Evolutionary conservation across 1,284 basidiomycete species (phyloP), one percentile per base, ranked within the genome.

Genomic region (Malassezia dermatis): DNA sequence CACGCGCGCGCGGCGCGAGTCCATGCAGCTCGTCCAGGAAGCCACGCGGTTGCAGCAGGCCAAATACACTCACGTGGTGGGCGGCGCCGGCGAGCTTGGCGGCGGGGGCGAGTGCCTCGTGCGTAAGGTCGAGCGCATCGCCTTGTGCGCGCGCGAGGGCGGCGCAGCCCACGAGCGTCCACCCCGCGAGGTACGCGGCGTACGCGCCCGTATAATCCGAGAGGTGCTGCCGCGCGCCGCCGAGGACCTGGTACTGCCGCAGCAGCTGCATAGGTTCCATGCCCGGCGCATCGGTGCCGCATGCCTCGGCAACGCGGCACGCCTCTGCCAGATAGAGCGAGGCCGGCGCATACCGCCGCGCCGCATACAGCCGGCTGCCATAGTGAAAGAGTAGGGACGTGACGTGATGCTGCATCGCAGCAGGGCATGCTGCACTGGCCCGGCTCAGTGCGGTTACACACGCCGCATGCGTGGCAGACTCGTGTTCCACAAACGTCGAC

Each of bases 291-390:
- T 17, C 27, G 3, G 23, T 8, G 2, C 13, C 48, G 2, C 12
- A 19, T 2, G 21, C 15, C 17, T 40, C 13, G 17, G 35, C 41
- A 7, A 21, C 15, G 7, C 35, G 23, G n/a, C 48, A 41, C 1
- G 58, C 52, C 10, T 35, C 13, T 21, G 15, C 28, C 5, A 66
- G 60, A 32, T 77, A 69, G 0, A 51, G 62, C 8, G 65, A 55
- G 0, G 75, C 74, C 5, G 63, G 65, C 7, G 56, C 65, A 5
- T 61, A 59, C 17, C 61, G 63, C 11, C 56, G 56, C 0, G 64
- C 66, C 24, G 74, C 73, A 61, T 75, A 78, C 7, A 76, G 62
- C 31, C 65, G 65, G 15, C 69, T 71, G 7, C 69, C 78, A 43
- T 71, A 60, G 44, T 77, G 77, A 59, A 76, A 78, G 6, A 48